phyloP scores from a whole-genome alignment of 345 rosid species.

The Theobroma cacao region DNA sequence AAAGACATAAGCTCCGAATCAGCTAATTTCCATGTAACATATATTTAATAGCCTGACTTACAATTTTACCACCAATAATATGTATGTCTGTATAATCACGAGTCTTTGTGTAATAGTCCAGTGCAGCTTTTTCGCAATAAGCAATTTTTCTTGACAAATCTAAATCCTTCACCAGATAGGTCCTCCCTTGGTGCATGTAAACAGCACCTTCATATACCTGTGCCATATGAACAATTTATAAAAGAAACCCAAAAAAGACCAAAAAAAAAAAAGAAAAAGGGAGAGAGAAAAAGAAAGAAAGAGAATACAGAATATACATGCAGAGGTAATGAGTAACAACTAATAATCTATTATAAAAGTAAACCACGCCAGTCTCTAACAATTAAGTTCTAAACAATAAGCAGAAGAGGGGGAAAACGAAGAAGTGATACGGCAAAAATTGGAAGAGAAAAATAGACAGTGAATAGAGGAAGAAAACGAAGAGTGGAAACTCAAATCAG shows the following conservation, averaged over 20 bases:
- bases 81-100: conserved; percentile 77
- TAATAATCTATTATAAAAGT: neutral
- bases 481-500: neutral
- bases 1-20: neutral
- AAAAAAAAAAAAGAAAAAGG: neutral
- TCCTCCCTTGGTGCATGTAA: conserved; percentile 86
- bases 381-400: neutral
- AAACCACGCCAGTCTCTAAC: neutral
- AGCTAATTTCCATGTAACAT: neutral
- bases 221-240: conserved; percentile 10
- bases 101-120: conserved; percentile 79
- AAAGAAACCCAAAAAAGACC: conserved; percentile 7
- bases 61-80: conserved; percentile 72
- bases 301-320: neutral
- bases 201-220: conserved; percentile 87
- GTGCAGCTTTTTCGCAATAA: conserved; percentile 54
- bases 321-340: neutral
- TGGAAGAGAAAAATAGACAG: neutral
- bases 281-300: neutral
- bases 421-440: neutral
- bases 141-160: conserved; percentile 63
- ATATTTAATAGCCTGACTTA: conserved; percentile 36
- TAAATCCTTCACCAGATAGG: conserved; percentile 73
- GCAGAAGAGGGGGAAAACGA: neutral
- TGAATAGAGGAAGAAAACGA: neutral